Evolutionary conservation across 225 moss, liverwort and hornwort genomes (phyloP).

Genomic region (Ulota crispa): DNA sequence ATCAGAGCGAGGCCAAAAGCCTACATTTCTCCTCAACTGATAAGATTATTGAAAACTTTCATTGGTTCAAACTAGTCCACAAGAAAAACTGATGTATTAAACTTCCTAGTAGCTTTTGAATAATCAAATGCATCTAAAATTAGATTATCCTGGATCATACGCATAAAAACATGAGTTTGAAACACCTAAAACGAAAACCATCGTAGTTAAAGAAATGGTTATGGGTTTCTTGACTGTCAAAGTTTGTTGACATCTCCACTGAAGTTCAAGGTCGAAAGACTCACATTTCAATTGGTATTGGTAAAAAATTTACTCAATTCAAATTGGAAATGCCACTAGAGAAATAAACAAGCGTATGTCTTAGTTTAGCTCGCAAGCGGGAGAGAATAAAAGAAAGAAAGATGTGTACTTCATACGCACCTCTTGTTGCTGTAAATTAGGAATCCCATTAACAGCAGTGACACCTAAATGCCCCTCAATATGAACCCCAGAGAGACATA

Average conservation of each 20-base stretch:
- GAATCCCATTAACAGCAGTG: background rate
- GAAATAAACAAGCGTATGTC: background rate
- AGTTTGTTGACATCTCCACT: background rate
- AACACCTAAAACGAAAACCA: background rate
- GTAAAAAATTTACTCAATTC: background rate
- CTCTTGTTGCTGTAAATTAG: slow-evolving; percentile 22
- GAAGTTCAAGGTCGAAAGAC: background rate
- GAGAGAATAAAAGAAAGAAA: background rate
- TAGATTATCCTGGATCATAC: background rate
- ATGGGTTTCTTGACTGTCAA: background rate
- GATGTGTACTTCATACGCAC: slow-evolving; percentile 12
- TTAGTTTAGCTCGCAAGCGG: background rate
- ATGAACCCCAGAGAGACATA: slow-evolving; percentile 57
- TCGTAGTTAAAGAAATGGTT: background rate
- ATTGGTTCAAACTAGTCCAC: background rate
- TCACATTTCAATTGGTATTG: background rate
- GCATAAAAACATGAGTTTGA: background rate
- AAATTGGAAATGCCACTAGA: background rate
- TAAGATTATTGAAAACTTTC: background rate
- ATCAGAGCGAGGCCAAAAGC: background rate
- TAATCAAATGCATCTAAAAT: background rate
- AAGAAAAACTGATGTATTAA: background rate
- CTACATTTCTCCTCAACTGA: background rate
- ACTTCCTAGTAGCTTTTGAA: background rate
- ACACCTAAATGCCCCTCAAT: slow-evolving; percentile 53